Percentiles rank a stretch among this genome's conserved stretches.
Conservation (phyloP, 2,329 filamentous ascomycete species). For the Xylogone sp. region DNA sequence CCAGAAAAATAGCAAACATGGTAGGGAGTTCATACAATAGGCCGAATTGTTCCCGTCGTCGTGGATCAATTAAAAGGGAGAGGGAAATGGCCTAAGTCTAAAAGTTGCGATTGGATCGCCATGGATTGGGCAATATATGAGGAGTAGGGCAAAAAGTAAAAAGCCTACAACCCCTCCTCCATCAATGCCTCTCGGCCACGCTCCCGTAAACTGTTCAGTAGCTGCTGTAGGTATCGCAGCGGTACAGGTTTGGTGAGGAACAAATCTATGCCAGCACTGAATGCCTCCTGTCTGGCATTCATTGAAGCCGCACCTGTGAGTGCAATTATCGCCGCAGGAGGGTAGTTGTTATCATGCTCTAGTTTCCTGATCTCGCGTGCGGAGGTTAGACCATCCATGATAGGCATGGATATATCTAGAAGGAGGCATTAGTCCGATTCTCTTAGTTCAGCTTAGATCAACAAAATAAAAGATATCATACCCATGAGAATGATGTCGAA, state of each 20-base stretch:
- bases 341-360: constrained; percentile 37
- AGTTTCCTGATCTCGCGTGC: constrained; percentile 45
- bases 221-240: constrained; percentile 23
- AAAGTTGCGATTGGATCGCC: background rate
- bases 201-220: constrained; percentile 25
- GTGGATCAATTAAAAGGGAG: background rate
- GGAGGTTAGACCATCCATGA: constrained; percentile 47
- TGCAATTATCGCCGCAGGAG: constrained; percentile 44
- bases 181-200: constrained; percentile 2
- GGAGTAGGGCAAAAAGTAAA: background rate
- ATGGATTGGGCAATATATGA: background rate
- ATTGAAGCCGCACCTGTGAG: constrained; percentile 48
- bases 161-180: background rate
- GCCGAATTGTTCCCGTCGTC: background rate
- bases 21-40: background rate
- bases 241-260: constrained; percentile 51
- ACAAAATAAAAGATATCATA: constrained; percentile 11
- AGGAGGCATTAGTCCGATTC: no score
- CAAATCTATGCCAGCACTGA: constrained; percentile 48
- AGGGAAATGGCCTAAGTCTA: background rate
- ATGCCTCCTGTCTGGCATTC: constrained; percentile 45
- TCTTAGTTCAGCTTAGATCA: constrained; percentile 1
- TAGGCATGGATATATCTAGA: constrained; percentile 51
- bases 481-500: constrained; percentile 47
- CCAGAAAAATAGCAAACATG: background rate